Base-by-base conservation (phyloP, 2,329 filamentous ascomycete species). In the Colletotrichum tropicicola region DNA sequence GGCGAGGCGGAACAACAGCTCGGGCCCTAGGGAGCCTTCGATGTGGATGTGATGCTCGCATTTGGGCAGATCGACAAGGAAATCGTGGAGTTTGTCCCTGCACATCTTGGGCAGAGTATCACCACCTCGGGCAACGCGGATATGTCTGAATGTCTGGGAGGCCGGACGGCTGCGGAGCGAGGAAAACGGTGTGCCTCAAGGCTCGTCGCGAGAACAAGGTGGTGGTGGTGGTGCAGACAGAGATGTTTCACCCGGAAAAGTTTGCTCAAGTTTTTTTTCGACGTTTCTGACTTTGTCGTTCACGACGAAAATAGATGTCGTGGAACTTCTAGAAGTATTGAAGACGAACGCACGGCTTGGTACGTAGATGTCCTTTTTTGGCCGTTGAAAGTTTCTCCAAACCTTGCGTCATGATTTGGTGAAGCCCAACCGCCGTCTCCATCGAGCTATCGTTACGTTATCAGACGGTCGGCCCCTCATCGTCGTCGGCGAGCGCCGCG, bases 21-120 rank as follows among this genome's bases (percentile, higher is more conserved):
- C 79, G 1, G 92, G 91, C 41, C 89, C 88, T 37, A 95, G 83
- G 12, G 90, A 90, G 59, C 92, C 92, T 77, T 94, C 92, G 32
- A 95, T 83, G 74, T 95, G 92, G 57, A 94, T 86, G 78, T 94
- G 92, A 73, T 94, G 92, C 75, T 95, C 92, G 78, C 90, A 92
- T 81, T 94, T 94, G 68, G 92, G 92, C 28, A 94, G 85, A 30
- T 84, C 83, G 54, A 80, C 77, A 37, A 94, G 83, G 74, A 92
- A 88, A 43, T 81, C 75, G 77, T 89, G 87, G 54, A 88, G 76
- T 30, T 17, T n/a, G 35, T 49, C 35, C 71, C 85, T 79, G 76
- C 87, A 90, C 87, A 89, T 90, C 23, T 17, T 57, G 21, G n/a
- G n/a, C n/a, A n/a, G n/a, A n/a, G n/a, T n/a, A n/a, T n/a, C n/a